These are phyloP conservation scores for Sporothrix luriei DNA, from an alignment of 2,329 filamentous ascomycete species.

Conservation along the genomic window DNA sequence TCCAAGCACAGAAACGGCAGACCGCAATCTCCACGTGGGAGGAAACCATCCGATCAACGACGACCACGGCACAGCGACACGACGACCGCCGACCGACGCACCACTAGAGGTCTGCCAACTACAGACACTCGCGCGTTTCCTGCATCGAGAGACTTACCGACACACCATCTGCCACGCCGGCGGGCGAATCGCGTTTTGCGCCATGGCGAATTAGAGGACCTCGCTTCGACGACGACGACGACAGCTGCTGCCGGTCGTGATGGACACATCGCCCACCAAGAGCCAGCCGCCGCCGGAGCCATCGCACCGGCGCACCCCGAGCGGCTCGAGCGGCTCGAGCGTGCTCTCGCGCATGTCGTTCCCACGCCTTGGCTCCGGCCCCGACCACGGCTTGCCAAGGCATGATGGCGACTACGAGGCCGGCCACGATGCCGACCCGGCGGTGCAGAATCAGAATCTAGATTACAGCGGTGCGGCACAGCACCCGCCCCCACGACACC, in stretches of 20 bases:
- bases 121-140: not conserved
- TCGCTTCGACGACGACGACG: slow-evolving; percentile 23
- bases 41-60: slow-evolving; percentile 11
- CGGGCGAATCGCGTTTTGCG: not conserved
- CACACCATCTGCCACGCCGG: not conserved
- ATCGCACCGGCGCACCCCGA: slow-evolving; percentile 22
- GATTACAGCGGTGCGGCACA: not conserved
- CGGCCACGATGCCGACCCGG: not conserved
- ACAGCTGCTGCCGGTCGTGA: not conserved
- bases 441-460: not conserved
- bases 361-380: slow-evolving; percentile 12
- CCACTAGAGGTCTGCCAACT: not conserved
- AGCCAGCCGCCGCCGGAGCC: not conserved
- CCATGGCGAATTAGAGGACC: slow-evolving; percentile 21
- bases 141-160: not conserved
- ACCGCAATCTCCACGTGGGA: slow-evolving; percentile 7
- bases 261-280: slow-evolving; percentile 13
- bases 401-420: slow-evolving; percentile 31
- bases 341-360: slow-evolving; percentile 31
- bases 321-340: slow-evolving; percentile 30
- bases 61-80: slow-evolving; percentile 4
- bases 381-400: slow-evolving; percentile 11
- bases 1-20: not conserved
- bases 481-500: not conserved
- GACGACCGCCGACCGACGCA: slow-evolving; percentile 3